Conservation (phyloP, 139 green algal genomes). For the Edaphochlamys debaryana region DNA sequence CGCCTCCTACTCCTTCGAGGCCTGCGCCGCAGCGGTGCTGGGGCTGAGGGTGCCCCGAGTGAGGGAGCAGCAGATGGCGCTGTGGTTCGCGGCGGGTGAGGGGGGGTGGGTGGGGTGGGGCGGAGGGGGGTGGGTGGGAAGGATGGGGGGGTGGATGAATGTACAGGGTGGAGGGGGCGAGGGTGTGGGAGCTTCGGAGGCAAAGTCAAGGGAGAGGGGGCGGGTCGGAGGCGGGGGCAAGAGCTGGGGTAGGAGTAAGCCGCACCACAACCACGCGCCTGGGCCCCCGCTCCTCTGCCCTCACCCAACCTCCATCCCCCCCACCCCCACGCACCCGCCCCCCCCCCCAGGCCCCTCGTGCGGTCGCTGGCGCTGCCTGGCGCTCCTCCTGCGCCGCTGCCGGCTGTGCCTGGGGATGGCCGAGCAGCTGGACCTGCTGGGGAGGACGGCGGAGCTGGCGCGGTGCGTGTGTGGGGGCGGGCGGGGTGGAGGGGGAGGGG, state of each 20-base stretch:
- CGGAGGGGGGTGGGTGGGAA: background rate
- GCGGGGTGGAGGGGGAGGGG: background rate
- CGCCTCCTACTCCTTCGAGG: slow-evolving; percentile 84
- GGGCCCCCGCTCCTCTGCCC: too few species aligned
- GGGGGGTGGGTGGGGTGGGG: background rate
- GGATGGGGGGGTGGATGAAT: too few species aligned
- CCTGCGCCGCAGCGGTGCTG: slow-evolving; percentile 84
- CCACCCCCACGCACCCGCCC: too few species aligned
- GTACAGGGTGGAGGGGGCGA: too few species aligned
- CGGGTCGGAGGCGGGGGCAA: too few species aligned
- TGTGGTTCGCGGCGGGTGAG: slow-evolving; percentile 81
- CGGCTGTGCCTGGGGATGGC: slow-evolving; percentile 84
- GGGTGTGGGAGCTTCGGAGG: too few species aligned
- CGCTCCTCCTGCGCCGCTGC: slow-evolving; percentile 50
- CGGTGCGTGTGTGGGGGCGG: slow-evolving; percentile 26
- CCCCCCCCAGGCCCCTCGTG: slow-evolving; percentile 44
- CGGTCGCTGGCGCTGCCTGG: slow-evolving; percentile 65
- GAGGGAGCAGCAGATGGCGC: slow-evolving; percentile 65
- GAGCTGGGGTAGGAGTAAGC: too few species aligned
- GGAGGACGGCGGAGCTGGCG: slow-evolving; percentile 88
- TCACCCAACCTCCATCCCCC: too few species aligned
- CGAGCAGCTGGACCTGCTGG: slow-evolving; percentile 91
- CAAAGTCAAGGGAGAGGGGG: too few species aligned
- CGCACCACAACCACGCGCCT: too few species aligned
- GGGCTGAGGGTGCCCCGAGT: slow-evolving; percentile 81